Base-by-base conservation (phyloP, 225 moss, liverwort and hornwort genomes). In the Anthoceros angustus region DNA sequence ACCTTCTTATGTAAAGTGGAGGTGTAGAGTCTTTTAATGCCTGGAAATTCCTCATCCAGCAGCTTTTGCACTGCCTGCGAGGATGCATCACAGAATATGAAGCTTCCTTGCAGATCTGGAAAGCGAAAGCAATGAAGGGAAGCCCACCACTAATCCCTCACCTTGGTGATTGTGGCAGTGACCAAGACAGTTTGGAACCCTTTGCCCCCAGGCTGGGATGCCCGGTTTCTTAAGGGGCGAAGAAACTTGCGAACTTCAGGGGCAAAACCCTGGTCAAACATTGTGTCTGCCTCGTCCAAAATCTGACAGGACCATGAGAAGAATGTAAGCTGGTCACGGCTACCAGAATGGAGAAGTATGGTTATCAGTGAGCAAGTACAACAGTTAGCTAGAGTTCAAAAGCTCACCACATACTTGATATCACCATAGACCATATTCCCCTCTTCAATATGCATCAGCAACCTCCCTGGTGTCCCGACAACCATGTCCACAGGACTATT, bases 361-460 rank as follows among this genome's bases (percentile, higher is more conserved):
- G 12, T 8, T 42, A 38, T 2, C 12, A 9, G 2, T 32, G 63
- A 10, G 20, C 62, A 24, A 38, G 20, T 10, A 64, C 7, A 64
- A 0, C 5, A 7, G 39, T 9, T 16, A 72, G n/a, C 23, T 63
- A 48, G 75, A 67, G 73, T 69, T 46, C 23, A 69, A 72, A 72
- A 68, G 84, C 98, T 92, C 81, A 98, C 98, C 92, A 98, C 98
- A 87, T 92, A 98, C 84, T 98, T 98, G 80, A 98, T 92, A 87
- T 98, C 98, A 80, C 98, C 98, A 77, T 89, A 98, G 42, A 91
- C 98, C 92, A 98, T 88, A 73, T 92, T 85, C 63, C 98, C 92
- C 72, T 98, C 84, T 70, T 89, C 83, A 14, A 89, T 85, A 62
- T 98, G 98, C 92, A 92, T 87, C 62, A 92, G 85, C 43, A 98